Conservation (phyloP, 176 grass and related monocot species). For the Puccinellia tenuiflora region DNA sequence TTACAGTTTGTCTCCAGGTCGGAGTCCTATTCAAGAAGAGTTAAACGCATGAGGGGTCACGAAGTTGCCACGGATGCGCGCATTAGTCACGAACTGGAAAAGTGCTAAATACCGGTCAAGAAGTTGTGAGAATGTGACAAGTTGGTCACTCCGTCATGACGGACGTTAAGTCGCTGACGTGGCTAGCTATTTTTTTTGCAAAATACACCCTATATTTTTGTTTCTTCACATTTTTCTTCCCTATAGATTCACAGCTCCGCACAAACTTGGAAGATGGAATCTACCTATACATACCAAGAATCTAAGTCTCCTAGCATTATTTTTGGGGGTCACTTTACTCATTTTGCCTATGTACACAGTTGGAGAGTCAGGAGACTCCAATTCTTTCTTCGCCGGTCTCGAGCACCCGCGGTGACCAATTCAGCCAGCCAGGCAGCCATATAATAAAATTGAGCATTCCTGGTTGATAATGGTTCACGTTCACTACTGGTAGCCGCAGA, state of each 20-base stretch:
- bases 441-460: slow-evolving; percentile 27
- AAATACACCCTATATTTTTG: too few relatives aligned
- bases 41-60: too few relatives aligned
- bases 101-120: too few relatives aligned
- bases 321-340: slow-evolving; percentile 24
- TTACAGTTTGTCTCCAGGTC: too few relatives aligned
- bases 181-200: too few relatives aligned
- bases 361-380: background rate
- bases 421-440: background rate
- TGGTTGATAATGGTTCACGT: background rate
- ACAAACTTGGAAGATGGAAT: slow-evolving; percentile 32
- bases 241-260: slow-evolving; percentile 43
- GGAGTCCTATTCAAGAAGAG: too few relatives aligned
- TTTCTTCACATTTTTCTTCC: too few relatives aligned
- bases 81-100: too few relatives aligned
- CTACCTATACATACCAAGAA: slow-evolving; percentile 30
- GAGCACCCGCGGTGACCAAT: slow-evolving; percentile 5
- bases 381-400: background rate
- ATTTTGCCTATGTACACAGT: slow-evolving; percentile 42
- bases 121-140: too few relatives aligned
- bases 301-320: slow-evolving; percentile 28
- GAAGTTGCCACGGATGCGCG: too few relatives aligned
- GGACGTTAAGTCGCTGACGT: too few relatives aligned
- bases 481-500: slow-evolving; percentile 49
- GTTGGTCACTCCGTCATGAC: too few relatives aligned